phyloP scores from a whole-genome alignment of 2,329 filamentous ascomycete species.

The Fusarium chuoi region DNA sequence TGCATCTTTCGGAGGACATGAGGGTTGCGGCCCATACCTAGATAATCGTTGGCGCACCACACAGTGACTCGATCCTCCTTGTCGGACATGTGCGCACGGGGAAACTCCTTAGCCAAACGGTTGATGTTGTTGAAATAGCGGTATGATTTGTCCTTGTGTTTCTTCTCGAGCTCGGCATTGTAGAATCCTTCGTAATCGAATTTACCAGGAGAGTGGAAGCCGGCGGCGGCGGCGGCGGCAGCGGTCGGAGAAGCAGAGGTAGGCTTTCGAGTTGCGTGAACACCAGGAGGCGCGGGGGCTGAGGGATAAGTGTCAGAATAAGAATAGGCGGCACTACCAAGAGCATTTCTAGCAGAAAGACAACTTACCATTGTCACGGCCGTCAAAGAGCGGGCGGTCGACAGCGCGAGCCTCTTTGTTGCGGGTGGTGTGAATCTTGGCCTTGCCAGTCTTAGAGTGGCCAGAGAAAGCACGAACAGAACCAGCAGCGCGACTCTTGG shows the following conservation, averaged over 20 bases:
- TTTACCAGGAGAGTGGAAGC: conserved; percentile 58
- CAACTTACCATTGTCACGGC: conserved; percentile 62
- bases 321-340: neutral
- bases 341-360: neutral
- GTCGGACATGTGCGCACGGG: conserved; percentile 88
- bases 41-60: conserved; percentile 99
- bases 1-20: conserved; percentile 93
- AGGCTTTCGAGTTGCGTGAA: conserved; percentile 38
- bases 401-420: conserved; percentile 82
- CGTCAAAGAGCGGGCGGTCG: conserved; percentile 64
- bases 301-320: conserved; percentile 8
- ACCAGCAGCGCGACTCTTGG: conserved; percentile 62
- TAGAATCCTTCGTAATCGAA: conserved; percentile 97
- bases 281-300: conserved; percentile 41
- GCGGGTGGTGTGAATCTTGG: conserved; percentile 83
- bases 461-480: conserved; percentile 63
- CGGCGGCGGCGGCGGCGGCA: conserved; percentile 37
- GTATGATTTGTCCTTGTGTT: conserved; percentile 99
- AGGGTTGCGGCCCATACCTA: conserved; percentile 95
- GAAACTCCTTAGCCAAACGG: conserved; percentile 94
- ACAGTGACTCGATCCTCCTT: conserved; percentile 90
- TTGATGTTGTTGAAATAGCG: conserved; percentile 99
- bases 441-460: conserved; percentile 67
- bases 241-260: conserved; percentile 37
- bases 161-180: conserved; percentile 89